These are phyloP conservation scores for Celoporthe dispersa DNA, from an alignment of 2,329 filamentous ascomycete species.

Conservation along the genomic window DNA sequence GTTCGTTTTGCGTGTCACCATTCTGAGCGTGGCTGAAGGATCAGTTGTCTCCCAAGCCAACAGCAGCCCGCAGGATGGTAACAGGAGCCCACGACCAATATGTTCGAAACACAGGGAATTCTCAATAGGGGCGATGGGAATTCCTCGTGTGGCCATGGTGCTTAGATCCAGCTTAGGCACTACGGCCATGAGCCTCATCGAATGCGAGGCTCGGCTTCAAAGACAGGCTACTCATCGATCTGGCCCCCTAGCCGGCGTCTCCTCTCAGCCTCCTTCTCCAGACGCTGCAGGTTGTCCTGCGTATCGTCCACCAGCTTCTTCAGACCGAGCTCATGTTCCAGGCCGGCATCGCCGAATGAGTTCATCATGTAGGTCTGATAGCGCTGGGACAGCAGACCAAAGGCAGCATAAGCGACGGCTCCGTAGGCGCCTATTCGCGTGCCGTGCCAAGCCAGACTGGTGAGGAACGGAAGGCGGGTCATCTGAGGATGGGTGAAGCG, in stretches of 20 bases:
- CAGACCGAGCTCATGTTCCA: slow-evolving; percentile 1
- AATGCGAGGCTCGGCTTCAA: neutral
- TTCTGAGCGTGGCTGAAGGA: neutral
- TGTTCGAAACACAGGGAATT: neutral
- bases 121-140: neutral
- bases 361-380: slow-evolving; percentile 6
- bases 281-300: neutral
- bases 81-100: neutral
- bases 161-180: neutral
- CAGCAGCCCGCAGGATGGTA: neutral
- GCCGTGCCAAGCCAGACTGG: slow-evolving; percentile 11
- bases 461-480: slow-evolving; percentile 4
- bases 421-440: slow-evolving; percentile 8
- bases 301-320: neutral
- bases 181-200: neutral
- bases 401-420: neutral
- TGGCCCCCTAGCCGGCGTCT: neutral
- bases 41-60: neutral
- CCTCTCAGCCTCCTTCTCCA: neutral
- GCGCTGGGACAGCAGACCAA: neutral
- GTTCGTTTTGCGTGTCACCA: neutral
- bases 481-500: slow-evolving; percentile 10
- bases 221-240: neutral
- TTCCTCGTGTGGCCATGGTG: neutral
- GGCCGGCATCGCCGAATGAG: neutral